These are phyloP conservation scores for Trifolium repens DNA, from an alignment of 306 rosid species.

Conservation along the genomic window DNA sequence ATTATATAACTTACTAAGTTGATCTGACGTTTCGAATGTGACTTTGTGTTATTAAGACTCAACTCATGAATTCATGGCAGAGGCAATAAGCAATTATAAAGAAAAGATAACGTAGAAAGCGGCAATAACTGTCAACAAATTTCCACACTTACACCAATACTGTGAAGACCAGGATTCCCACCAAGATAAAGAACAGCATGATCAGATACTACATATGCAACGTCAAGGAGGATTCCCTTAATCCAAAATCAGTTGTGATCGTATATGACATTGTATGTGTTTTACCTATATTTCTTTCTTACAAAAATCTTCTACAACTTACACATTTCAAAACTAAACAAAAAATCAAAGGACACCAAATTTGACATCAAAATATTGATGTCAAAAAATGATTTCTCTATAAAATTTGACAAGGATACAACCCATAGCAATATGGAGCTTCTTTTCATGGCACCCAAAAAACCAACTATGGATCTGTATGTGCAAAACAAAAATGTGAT, in stretches of 20 bases:
- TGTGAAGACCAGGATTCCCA: constrained; percentile 86
- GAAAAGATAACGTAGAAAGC: constrained; percentile 5
- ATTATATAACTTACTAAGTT: background rate
- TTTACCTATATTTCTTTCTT: too few relatives aligned
- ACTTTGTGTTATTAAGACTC: background rate
- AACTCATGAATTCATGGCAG: constrained; percentile 7
- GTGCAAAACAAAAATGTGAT: constrained; percentile 40
- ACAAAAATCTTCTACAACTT: too few relatives aligned
- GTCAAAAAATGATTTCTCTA: too few relatives aligned
- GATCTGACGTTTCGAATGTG: background rate
- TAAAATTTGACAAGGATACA: constrained; percentile 64
- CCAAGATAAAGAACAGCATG: constrained; percentile 71
- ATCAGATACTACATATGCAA: constrained; percentile 73
- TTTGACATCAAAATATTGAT: too few relatives aligned
- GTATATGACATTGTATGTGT: too few relatives aligned
- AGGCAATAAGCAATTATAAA: background rate
- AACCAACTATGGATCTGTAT: constrained; percentile 88
- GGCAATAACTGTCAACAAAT: constrained; percentile 20
- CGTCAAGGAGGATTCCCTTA: constrained; percentile 58
- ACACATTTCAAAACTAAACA: too few relatives aligned
- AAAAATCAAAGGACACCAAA: too few relatives aligned
- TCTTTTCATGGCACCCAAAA: constrained; percentile 85
- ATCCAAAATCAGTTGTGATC: background rate
- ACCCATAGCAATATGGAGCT: constrained; percentile 77
- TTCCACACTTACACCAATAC: constrained; percentile 85